Evolutionary conservation across 495 filamentous ascomycete species (phyloP), one percentile per base, ranked within the genome.

Genomic region (Polyplosphaeria fusca): DNA sequence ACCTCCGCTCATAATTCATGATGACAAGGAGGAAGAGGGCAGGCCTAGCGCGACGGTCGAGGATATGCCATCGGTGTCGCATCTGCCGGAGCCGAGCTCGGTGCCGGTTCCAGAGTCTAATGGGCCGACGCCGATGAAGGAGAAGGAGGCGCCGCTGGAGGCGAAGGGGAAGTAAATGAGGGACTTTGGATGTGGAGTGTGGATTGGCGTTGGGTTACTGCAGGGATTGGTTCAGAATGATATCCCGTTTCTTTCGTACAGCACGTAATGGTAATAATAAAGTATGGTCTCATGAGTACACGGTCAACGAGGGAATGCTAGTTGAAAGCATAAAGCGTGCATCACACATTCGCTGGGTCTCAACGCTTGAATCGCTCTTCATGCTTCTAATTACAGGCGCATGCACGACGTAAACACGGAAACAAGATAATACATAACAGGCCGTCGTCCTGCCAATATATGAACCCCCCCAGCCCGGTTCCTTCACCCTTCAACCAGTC

Each of bases 61-160:
- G 43, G 59, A 61, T 24, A 43, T 66, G 49, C 58, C 60, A 19
- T 46, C 57, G 4, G 66, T 61, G 19, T 43, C 60, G 13, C 38
- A 62, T 46, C 58, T 66, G 52, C 63, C 63, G 0, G 63, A 65
- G n/a, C 66, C 68, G 9, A 42, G 14, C n/a, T 26, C 22, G 11
- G 57, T 64, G 30, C 60, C 47, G 26, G 44, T 68, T 35, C 30
- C 30, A 14, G 7, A 35, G 14, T 35, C 30, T 14, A 35, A 35
- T 35, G 52, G 14, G 16, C 20, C 14, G 13, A 47, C 54, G 22
- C 40, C 55, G 28, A 7, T 39, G 41, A 46, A 38, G 39, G 48
- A 59, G 20, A 40, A 52, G 55, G 48, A 59, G 20, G 47, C 44
- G 55, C 54, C 46, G 16, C 7, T 58, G 32, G 30, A 50, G 46